Evolutionary conservation across 176 grass and related monocot species (phyloP).

Genomic region (Cymbopogon citratus): DNA sequence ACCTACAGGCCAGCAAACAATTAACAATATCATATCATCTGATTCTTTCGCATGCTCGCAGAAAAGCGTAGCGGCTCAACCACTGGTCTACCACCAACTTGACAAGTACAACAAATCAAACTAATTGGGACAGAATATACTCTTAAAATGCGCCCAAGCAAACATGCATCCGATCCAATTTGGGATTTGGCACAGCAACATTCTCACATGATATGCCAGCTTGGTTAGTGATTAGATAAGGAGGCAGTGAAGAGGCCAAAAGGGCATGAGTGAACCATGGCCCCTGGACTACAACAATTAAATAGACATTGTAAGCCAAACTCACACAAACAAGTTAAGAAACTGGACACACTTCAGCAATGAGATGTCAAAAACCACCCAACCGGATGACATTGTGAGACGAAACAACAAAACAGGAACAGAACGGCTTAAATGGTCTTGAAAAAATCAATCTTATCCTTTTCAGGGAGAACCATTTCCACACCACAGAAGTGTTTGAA

Average conservation of each 20-base stretch:
- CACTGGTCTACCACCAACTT: slow-evolving; percentile 32
- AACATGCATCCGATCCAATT: slow-evolving; percentile 15
- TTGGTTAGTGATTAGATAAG: slow-evolving; percentile 12
- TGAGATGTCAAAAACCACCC: neutral
- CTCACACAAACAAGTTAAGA: neutral
- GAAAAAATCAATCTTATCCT: neutral
- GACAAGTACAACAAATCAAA: slow-evolving; percentile 35
- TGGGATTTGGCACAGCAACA: slow-evolving; percentile 17
- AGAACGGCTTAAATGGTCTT: neutral
- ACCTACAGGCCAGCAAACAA: slow-evolving; percentile 7
- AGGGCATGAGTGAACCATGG: neutral
- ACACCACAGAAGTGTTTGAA: neutral
- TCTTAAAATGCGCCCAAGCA: slow-evolving; percentile 8
- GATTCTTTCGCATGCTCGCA: neutral
- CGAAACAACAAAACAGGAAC: neutral
- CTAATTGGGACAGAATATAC: slow-evolving; percentile 20
- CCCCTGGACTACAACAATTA: neutral
- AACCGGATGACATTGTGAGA: neutral
- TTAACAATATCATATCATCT: neutral
- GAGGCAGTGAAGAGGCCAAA: neutral
- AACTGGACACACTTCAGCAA: neutral
- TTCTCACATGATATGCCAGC: slow-evolving; percentile 32
- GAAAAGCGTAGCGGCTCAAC: slow-evolving; percentile 31
- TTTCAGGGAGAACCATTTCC: neutral
- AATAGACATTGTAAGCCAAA: neutral